Evolutionary conservation across 2,329 filamentous ascomycete genomes (phyloP).

Genomic region (Fusarium ambrosium): DNA sequence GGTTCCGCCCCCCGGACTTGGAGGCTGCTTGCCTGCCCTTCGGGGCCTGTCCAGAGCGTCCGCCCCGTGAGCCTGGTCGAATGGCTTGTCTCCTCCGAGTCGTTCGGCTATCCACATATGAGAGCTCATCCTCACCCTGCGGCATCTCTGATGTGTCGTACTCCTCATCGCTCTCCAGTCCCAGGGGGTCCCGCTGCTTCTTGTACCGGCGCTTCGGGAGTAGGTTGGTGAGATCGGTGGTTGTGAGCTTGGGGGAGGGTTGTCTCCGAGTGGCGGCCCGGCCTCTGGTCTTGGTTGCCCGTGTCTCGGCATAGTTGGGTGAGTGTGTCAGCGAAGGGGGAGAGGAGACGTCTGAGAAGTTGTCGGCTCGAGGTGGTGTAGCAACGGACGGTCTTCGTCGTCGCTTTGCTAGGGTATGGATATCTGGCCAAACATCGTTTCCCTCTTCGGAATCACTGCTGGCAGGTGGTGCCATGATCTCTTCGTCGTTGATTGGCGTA

Average conservation of each 20-base stretch:
- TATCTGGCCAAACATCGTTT: conserved; percentile 64
- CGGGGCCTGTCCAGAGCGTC: conserved; percentile 41
- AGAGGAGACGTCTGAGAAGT: conserved; percentile 70
- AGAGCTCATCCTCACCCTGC: conserved; percentile 70
- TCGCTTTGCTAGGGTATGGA: conserved; percentile 64
- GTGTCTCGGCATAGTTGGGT: conserved; percentile 63
- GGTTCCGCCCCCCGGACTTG: conserved; percentile 44
- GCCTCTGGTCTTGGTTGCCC: conserved; percentile 47
- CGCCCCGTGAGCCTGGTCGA: conserved; percentile 47
- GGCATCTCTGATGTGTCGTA: conserved; percentile 63
- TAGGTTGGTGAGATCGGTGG: conserved; percentile 66
- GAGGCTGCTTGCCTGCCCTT: conserved; percentile 43
- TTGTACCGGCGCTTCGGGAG: conserved; percentile 67
- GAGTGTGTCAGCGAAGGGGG: conserved; percentile 77
- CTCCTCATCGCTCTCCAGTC: conserved; percentile 61
- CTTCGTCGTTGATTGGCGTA: conserved; percentile 63
- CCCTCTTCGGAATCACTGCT: conserved; percentile 65
- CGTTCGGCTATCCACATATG: conserved; percentile 57
- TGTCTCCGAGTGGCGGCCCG: conserved; percentile 52
- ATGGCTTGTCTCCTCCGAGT: conserved; percentile 53
- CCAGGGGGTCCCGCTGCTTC: conserved; percentile 55
- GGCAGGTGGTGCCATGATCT: conserved; percentile 67
- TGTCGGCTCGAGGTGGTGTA: conserved; percentile 56
- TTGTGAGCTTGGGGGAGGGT: conserved; percentile 61
- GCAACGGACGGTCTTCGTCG: conserved; percentile 56